These are phyloP conservation scores for Kodamaea laetipori DNA, from an alignment of 805 yeast species.

Conservation along the genomic window DNA sequence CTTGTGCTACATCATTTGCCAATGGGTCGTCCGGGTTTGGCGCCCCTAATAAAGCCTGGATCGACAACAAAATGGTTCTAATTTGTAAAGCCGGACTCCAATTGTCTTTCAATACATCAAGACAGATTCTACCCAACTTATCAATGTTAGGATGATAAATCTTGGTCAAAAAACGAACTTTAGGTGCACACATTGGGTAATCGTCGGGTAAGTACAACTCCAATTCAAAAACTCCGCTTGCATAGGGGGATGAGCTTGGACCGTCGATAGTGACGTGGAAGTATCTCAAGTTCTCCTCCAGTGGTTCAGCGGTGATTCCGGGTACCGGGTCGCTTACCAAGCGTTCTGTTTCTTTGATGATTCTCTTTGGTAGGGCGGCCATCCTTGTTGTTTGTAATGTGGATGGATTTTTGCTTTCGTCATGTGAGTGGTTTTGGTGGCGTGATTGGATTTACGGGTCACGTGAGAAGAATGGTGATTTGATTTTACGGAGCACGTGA, in stretches of 20 bases:
- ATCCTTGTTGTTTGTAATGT: conserved; percentile 23
- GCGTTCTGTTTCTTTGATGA: conserved; percentile 94
- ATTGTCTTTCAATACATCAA: conserved; percentile 90
- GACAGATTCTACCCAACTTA: conserved; percentile 90
- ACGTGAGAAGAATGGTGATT: not conserved
- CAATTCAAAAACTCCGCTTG: conserved; percentile 71
- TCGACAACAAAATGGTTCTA: conserved; percentile 84
- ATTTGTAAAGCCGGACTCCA: conserved; percentile 99
- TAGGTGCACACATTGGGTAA: conserved; percentile 97
- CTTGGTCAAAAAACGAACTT: conserved; percentile 88
- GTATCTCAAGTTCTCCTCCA: conserved; percentile 90
- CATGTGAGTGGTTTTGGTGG: not conserved
- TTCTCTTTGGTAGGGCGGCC: conserved; percentile 83
- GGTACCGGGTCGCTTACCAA: conserved; percentile 93
- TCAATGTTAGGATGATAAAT: conserved; percentile 98
- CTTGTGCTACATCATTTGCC: conserved; percentile 96
- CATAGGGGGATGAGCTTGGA: conserved; percentile 89
- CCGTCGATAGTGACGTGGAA: conserved; percentile 92
- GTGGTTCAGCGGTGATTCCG: conserved; percentile 91
- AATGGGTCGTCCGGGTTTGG: conserved; percentile 98
- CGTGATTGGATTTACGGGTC: not conserved
- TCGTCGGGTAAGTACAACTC: conserved; percentile 94
- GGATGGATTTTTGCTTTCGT: conserved; percentile 4
- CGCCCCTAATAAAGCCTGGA: conserved; percentile 91
- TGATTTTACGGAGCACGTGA: no score